Evolutionary conservation across 352 stramenopile genomes (phyloP), one percentile per base, ranked within the genome.

Genomic region (Phytopythium cucurbitacearum): DNA sequence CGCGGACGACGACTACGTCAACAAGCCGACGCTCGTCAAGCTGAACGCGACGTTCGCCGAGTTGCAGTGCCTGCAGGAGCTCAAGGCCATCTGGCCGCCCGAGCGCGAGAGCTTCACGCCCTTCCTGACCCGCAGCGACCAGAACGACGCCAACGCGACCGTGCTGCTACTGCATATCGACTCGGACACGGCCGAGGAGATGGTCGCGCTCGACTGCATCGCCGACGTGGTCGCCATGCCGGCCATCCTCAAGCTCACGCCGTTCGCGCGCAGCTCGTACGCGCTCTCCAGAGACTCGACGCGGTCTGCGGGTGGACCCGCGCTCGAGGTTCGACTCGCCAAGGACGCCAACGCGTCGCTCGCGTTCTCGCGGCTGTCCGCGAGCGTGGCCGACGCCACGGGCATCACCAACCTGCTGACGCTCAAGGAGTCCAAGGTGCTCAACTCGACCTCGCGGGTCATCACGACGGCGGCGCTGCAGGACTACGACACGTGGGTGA

Each of bases 161-260:
- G 67, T 87, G 5, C 68, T 89, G 63, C 50, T 89, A 16, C 52
- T 87, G 6, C 79, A 89, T 53, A 63, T 87, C 49, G 71, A 57
- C 63, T 62, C 70, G 10, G 49, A 48, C 0, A 48, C 77, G 0
- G 79, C 66, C 8, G 69, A 89, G 21, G 39, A 54, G 2, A 69
- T 89, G 8, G 40, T 81, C 1, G 69, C 71, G 11, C 53, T 87
- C 10, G 57, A 67, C 3, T 89, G 79, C 35, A 57, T 89, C 4
- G 52, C 64, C 13, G 77, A 67, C 42, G 79, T 86, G 16, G 81
- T 73, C 3, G 56, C 71, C 5, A 40, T 89, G 35, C 78, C 78
- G 9, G 65, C 78, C 0, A 80, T 89, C 65, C 63, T 89, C 48
- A 89, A 89, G 59, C 75, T 89, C 48, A 89, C 75, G 61, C 78